Evolutionary conservation across 345 rosid genomes (phyloP).

Genomic region (Populus euphratica): DNA sequence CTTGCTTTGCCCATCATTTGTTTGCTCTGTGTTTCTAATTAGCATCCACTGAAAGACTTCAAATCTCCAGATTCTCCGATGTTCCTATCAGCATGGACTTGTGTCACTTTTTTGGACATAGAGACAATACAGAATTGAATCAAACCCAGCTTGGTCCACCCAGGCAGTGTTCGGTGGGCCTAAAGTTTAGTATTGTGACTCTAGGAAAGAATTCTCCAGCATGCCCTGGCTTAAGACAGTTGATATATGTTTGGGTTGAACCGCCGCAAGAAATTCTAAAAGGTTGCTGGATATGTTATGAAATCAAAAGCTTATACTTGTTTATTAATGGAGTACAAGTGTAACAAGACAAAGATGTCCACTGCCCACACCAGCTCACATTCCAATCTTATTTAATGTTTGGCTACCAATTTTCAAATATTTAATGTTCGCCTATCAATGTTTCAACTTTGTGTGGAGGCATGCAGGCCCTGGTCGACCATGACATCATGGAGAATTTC

Average conservation of each 20-base stretch:
- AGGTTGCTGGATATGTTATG: too few relatives aligned
- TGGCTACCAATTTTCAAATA: too few relatives aligned
- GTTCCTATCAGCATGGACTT: background rate
- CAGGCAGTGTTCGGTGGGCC: background rate
- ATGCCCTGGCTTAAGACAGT: background rate
- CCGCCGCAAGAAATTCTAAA: too few relatives aligned
- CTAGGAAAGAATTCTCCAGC: background rate
- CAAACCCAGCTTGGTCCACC: background rate
- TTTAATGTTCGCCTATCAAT: too few relatives aligned
- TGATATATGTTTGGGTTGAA: too few relatives aligned
- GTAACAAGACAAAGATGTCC: too few relatives aligned
- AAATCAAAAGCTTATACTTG: too few relatives aligned
- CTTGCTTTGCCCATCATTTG: background rate
- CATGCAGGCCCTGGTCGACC: background rate
- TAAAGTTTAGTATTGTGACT: background rate
- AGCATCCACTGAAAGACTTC: background rate
- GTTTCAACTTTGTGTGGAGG: background rate
- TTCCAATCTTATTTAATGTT: too few relatives aligned
- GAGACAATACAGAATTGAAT: background rate
- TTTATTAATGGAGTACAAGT: too few relatives aligned
- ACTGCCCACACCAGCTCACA: too few relatives aligned
- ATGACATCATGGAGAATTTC: background rate
- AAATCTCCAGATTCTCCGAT: background rate
- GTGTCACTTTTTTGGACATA: background rate
- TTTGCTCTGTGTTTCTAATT: background rate